These are phyloP conservation scores for Elsinoe fawcettii DNA, from an alignment of 2,329 filamentous ascomycete species.

Conservation along the genomic window DNA sequence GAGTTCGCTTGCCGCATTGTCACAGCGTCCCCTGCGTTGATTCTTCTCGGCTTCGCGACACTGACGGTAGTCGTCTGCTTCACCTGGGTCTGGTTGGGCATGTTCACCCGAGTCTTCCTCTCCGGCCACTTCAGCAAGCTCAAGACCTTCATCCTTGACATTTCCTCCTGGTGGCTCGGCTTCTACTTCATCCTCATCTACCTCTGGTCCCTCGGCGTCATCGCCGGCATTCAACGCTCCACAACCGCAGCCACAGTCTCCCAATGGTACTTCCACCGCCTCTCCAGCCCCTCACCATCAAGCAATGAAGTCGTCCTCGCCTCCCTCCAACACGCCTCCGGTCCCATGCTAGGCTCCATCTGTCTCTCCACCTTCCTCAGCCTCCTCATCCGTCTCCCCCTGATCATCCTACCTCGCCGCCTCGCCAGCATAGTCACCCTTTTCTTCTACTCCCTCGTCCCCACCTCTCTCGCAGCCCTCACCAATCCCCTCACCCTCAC, in stretches of 20 bases:
- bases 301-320: slow-evolving; percentile 76
- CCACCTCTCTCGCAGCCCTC: slow-evolving; percentile 73
- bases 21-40: slow-evolving; percentile 71
- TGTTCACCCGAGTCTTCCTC: slow-evolving; percentile 93
- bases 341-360: slow-evolving; percentile 85
- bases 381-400: slow-evolving; percentile 71
- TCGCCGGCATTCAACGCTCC: slow-evolving; percentile 80
- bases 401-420: slow-evolving; percentile 73
- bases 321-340: slow-evolving; percentile 70
- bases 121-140: slow-evolving; percentile 67
- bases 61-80: slow-evolving; percentile 70
- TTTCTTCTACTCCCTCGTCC: slow-evolving; percentile 70
- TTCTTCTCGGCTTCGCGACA: slow-evolving; percentile 73
- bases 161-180: slow-evolving; percentile 93
- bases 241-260: slow-evolving; percentile 92
- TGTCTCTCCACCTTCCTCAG: slow-evolving; percentile 78
- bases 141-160: slow-evolving; percentile 68
- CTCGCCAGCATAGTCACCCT: slow-evolving; percentile 62
- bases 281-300: slow-evolving; percentile 66
- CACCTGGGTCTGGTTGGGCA: slow-evolving; percentile 93
- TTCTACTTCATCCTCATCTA: slow-evolving; percentile 88
- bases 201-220: slow-evolving; percentile 84
- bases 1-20: slow-evolving; percentile 89
- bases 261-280: slow-evolving; percentile 98
- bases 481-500: slow-evolving; percentile 90